phyloP scores from a whole-genome alignment of 495 filamentous ascomycete species.

The Trichoderma virens region DNA sequence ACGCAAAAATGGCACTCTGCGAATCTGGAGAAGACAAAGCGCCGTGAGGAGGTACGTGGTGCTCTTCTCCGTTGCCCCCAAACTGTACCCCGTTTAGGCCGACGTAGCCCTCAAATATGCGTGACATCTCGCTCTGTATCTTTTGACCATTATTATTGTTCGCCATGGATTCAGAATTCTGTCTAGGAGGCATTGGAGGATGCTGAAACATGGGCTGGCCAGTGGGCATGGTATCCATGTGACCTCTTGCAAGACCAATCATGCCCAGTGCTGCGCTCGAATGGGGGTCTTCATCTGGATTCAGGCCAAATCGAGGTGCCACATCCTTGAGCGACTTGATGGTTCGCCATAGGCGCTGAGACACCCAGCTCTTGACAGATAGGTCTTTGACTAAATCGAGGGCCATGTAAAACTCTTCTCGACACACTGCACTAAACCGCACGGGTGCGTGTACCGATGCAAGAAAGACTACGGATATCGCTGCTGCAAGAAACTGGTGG shows the following conservation, averaged over 20 bases:
- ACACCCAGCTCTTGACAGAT: conserved; percentile 68
- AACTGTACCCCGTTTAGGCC: conserved; percentile 19
- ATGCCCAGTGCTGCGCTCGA: conserved; percentile 24
- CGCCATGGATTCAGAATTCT: conserved; percentile 10
- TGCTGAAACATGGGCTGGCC: conserved; percentile 12
- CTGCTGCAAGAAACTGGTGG: conserved; percentile 79
- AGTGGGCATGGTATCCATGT: conserved; percentile 9
- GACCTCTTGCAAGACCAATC: conserved; percentile 23
- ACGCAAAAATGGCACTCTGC: neutral
- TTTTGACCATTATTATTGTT: conserved; percentile 27
- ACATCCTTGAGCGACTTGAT: conserved; percentile 73
- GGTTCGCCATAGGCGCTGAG: conserved; percentile 73
- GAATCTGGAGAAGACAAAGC: neutral
- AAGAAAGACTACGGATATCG: conserved; percentile 74
- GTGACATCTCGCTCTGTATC: conserved; percentile 39
- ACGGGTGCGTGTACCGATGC: conserved; percentile 75
- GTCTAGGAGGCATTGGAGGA: neutral
- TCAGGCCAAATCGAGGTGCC: conserved; percentile 70
- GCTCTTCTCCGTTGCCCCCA: neutral
- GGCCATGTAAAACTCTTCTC: conserved; percentile 83
- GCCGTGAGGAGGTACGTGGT: neutral
- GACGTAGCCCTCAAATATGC: conserved; percentile 36
- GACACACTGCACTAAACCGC: conserved; percentile 63
- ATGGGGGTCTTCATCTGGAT: conserved; percentile 30
- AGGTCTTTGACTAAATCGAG: conserved; percentile 76